Percentiles rank a stretch among this genome's conserved stretches.
These are phyloP conservation scores for Gloeophyllum trabeum DNA, from an alignment of 768 basidiomycete species.

Conservation along the genomic window DNA sequence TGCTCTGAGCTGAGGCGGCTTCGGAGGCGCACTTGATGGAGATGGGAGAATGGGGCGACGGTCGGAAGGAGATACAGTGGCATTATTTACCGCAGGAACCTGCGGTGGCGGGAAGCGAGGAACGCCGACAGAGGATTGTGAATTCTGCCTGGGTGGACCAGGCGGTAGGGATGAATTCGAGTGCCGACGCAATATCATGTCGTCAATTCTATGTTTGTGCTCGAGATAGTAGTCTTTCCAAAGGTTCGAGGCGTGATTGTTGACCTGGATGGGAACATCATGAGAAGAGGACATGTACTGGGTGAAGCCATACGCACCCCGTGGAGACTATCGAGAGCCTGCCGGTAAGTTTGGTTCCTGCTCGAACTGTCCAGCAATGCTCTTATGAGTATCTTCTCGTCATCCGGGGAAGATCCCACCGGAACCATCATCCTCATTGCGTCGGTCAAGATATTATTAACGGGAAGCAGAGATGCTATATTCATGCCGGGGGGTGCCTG, in stretches of 20 bases:
- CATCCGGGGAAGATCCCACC: conserved; percentile 33
- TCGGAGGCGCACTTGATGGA: too few relatives aligned
- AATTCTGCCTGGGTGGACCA: not conserved
- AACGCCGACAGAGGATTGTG: not conserved
- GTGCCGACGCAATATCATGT: conserved; percentile 12
- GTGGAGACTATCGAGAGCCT: conserved; percentile 56
- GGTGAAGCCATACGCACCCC: conserved; percentile 32
- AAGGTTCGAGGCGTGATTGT: conserved; percentile 39
- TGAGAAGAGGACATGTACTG: conserved; percentile 1
- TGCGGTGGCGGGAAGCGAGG: too few relatives aligned
- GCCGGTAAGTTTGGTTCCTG: conserved; percentile 42
- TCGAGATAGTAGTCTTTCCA: conserved; percentile 82
- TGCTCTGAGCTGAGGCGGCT: too few relatives aligned
- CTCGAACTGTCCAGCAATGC: conserved; percentile 25
- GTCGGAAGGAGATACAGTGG: too few relatives aligned
- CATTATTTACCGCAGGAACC: too few relatives aligned
- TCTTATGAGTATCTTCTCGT: conserved; percentile 49
- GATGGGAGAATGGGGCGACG: too few relatives aligned
- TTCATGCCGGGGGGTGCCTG: too few relatives aligned
- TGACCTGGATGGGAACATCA: conserved; percentile 19
- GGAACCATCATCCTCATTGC: conserved; percentile 31
- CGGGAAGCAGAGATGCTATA: too few relatives aligned
- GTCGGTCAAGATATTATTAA: conserved; percentile 5
- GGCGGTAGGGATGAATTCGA: not conserved
- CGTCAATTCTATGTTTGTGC: conserved; percentile 49